Evolutionary conservation across 31 red algal genomes (phyloP), one percentile per base, ranked within the genome.

Genomic region (Asparagopsis taxiformis): DNA sequence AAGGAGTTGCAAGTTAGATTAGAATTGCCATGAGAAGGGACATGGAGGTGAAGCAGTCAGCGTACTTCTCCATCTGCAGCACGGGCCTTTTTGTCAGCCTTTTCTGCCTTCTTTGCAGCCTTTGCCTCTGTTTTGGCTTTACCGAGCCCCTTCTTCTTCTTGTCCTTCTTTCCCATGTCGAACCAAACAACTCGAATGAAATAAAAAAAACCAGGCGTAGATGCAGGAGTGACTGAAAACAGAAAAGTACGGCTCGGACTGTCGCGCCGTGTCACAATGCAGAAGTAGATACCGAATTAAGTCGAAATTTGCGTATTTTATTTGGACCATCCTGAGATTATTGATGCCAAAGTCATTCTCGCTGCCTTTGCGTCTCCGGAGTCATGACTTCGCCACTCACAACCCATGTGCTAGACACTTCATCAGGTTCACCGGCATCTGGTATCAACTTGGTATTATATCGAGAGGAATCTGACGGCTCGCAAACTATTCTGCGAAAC

Each of bases 371-470:
- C n/a, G n/a, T n/a, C n/a, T n/a, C n/a, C n/a, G n/a, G n/a, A n/a
- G n/a, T n/a, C 55, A 33, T 60, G 33, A 33, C 8, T 36, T 60
- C 33, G 31, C 88, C 78, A 16, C 77, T 91, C 2, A 91, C 88
- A 36, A 91, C 88, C 29, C 91, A 94, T 54, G 85, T 83, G n/a
- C 69, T 94, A n/a, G 83, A 94, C 62, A 89, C 91, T 0, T 88
- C 85, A n/a, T 49, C 26, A n/a, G 91, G 91, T 34, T 53, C 51
- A 0, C 84, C 91, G 22, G 91, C 91, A 6, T 68, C 74, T 2
- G 91, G 91, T 32, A 63, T 94, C n/a, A 28, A 51, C 23, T 31
- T 94, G 30, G 58, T 53, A 10, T 43, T 94, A 6, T 74, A 70
- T 79, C 73, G 57, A 25, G 38, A 57, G 44, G 35, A 51, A 13